Evolutionary conservation across 1,139 yeast genomes (phyloP), one percentile per base, ranked within the genome.

Genomic region (Zygosaccharomyces sapae): DNA sequence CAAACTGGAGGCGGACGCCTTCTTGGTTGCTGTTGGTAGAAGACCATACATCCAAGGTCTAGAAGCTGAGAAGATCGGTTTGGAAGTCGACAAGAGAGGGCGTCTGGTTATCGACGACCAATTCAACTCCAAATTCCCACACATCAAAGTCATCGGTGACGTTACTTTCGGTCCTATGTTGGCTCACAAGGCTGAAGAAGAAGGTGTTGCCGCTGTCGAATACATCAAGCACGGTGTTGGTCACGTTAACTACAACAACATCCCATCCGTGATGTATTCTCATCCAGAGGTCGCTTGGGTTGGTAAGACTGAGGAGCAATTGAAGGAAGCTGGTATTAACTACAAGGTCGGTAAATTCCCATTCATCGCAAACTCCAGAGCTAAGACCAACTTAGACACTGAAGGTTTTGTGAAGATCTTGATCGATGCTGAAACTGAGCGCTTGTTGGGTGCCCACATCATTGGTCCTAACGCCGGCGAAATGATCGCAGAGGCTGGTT

Each of bases 111-210:
- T 94, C 66, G 97, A 94, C 71, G 83, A 86, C 54, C 89, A 92
- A 75, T 92, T 80, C 80, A 85, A 87, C 73, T 86, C 98, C 60
- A 90, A 86, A 72, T 81, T 77, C 72, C 85, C 89, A 52, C 95
- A 94, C 73, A 90, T 94, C 67, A 87, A 96, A 71, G 95, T 89
- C 62, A 88, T 92, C 71, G 99, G 99, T 70, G 99, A 94, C 68
- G 97, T 84, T 52, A 94, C 98, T 41, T 92, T 87, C 62, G 98
- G 98, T 62, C 94, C 96, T 62, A 94, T 94, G 99, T 81, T 94
- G 74, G 99, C 99, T 55, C 99, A 94, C 80, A 94, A 94, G 79
- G 99, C 99, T 54, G 99, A 94, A 76, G 99, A 94, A 71, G 99
- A 94, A 77, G 99, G 97, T 72, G 84, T 94, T 63, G 99, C 98